Evolutionary conservation across 1,139 yeast genomes (phyloP), one percentile per base, ranked within the genome.

Genomic region (Geotrichum siamense): DNA sequence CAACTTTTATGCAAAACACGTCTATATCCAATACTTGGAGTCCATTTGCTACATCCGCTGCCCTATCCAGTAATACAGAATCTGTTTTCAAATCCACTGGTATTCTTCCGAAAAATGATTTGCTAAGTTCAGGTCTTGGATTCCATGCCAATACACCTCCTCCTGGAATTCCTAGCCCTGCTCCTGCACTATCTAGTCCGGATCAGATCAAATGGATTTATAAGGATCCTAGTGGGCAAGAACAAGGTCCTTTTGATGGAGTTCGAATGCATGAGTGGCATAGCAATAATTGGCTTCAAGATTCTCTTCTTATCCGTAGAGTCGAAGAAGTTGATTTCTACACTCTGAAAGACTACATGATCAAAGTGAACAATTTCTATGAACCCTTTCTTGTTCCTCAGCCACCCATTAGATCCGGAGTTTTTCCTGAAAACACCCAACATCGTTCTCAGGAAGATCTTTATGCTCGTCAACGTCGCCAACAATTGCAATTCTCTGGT

Each of bases 221-320:
- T 57, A 66, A 79, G 47, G 95, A 85, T 58, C 79, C 85, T 0
- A 63, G 72, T 38, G 85, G 84, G 1, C 72, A 65, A 44, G 80
- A 78, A 50, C 94, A 83, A 57, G 95, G 95, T 20, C 94, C 95
- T 2, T 85, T 84, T 59, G 70, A 71, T 43, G 87, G 93, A 1
- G 64, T 68, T 22, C 64, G 74, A 67, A 85, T 85, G 95, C 93
- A 84, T 52, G 77, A 70, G 43, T 85, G 95, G 95, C 75, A 74
- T 49, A 60, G 72, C 4, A 75, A 74, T 26, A 79, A 80, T 1
- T 83, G 82, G 63, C 69, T 85, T 51, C 68, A 67, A 41, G 70
- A 69, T 13, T 77, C 75, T 47, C 65, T 85, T 51, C 65, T 67
- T 39, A 68, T 85, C 45, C 72, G 83, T 50, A 71, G 89, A 34